Conservation (phyloP, 495 filamentous ascomycete genomes). For the Astrothelium subdiscretum region DNA sequence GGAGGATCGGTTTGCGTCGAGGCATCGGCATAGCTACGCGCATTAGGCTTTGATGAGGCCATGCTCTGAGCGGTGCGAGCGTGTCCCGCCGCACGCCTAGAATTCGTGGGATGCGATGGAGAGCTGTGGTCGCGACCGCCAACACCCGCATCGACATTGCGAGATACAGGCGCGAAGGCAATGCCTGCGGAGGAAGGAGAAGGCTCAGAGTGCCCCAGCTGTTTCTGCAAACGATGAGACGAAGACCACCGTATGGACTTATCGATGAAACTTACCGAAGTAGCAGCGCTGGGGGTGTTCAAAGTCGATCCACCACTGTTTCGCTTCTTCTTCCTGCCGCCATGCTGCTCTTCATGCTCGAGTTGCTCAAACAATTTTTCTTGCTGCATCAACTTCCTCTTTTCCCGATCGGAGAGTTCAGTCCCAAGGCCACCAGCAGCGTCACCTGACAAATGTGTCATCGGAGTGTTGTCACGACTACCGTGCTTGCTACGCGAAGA, state of each 20-base stretch:
- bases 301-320: constrained; percentile 42
- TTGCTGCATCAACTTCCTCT: constrained; percentile 72
- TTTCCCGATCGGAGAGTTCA: constrained; percentile 74
- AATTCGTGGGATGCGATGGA: not conserved
- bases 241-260: not conserved
- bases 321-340: constrained; percentile 45
- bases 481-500: constrained; percentile 62
- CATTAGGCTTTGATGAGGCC: not conserved
- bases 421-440: constrained; percentile 34
- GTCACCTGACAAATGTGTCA: constrained; percentile 40
- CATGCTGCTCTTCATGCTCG: constrained; percentile 46
- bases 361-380: constrained; percentile 63
- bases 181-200: constrained; percentile 1
- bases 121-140: not conserved
- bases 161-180: not conserved
- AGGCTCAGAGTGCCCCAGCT: constrained; percentile 18
- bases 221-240: constrained; percentile 16
- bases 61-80: not conserved
- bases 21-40: constrained; percentile 15
- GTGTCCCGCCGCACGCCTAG: not conserved
- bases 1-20: constrained; percentile 17
- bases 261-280: constrained; percentile 9
- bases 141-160: not conserved
- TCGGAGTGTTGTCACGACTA: constrained; percentile 75
- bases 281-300: constrained; percentile 25